These are phyloP conservation scores for Saccharomyces hybrid DNA, from an alignment of 1,139 yeast species.

Conservation along the genomic window DNA sequence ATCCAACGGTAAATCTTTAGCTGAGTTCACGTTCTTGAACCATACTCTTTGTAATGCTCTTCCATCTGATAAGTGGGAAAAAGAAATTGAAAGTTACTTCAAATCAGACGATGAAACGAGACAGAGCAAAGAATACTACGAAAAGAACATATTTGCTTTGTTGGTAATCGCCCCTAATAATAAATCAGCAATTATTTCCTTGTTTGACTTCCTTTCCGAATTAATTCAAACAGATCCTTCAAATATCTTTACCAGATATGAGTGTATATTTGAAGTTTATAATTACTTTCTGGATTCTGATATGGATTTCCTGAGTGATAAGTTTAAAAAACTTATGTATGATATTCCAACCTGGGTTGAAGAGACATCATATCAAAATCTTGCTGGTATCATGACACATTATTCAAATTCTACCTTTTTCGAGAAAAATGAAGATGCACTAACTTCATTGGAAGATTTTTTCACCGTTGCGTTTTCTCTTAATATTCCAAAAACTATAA, in stretches of 20 bases:
- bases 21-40: constrained; percentile 9
- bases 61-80: constrained; percentile 1
- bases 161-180: constrained; percentile 10
- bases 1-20: constrained; percentile 10
- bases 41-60: constrained; percentile 6
- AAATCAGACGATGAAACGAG: constrained; percentile 2
- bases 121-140: neutral
- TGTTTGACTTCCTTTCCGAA: constrained; percentile 7
- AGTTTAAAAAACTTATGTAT: constrained; percentile 29
- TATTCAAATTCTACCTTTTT: constrained; percentile 27
- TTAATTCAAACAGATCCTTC: constrained; percentile 22
- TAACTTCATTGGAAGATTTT: constrained; percentile 29
- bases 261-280: constrained; percentile 26
- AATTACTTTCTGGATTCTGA: constrained; percentile 25
- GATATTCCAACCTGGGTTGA: constrained; percentile 32
- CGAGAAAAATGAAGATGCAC: constrained; percentile 17
- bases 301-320: constrained; percentile 12
- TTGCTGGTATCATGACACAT: constrained; percentile 27
- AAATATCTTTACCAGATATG: constrained; percentile 16
- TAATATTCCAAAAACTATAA: constrained; percentile 13
- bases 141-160: constrained; percentile 10
- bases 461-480: constrained; percentile 20
- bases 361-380: constrained; percentile 22
- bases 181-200: constrained; percentile 6
- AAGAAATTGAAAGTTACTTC: constrained; percentile 9